Percentiles rank a stretch among this genome's conserved stretches.
Evolutionary conservation across 2,329 filamentous ascomycete genomes (phyloP).

Genomic region (Dichotomopilus funicola): DNA sequence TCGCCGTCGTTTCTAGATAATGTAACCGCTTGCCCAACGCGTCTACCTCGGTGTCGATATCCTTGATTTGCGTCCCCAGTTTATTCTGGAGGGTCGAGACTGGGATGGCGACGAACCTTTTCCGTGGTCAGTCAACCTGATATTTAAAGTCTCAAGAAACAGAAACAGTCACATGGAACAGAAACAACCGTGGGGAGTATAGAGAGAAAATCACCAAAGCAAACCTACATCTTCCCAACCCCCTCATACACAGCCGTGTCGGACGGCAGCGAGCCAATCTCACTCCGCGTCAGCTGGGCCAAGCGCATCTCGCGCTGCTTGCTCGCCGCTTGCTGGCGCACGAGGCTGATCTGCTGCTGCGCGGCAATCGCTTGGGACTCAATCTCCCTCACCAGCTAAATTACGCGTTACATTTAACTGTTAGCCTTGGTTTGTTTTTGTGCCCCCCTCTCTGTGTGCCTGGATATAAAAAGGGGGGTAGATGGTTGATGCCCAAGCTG

Average conservation of each 20-base stretch:
- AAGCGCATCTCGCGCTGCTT: constrained; percentile 88
- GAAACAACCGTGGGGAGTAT: no score
- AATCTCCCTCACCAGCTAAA: constrained; percentile 73
- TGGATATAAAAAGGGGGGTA: not conserved
- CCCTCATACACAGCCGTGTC: constrained; percentile 86
- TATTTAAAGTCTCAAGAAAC: no score
- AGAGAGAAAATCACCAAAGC: not conserved
- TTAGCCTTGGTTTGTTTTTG: not conserved
- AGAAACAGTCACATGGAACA: no score
- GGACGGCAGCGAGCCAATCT: constrained; percentile 68
- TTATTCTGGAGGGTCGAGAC: constrained; percentile 68
- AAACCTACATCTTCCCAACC: constrained; percentile 82
- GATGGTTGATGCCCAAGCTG: constrained; percentile 9
- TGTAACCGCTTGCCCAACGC: constrained; percentile 82
- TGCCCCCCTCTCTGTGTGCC: no score
- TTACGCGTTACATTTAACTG: constrained; percentile 38
- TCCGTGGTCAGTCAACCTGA: no score
- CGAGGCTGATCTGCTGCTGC: constrained; percentile 85
- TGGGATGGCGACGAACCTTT: constrained; percentile 80
- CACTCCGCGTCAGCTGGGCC: constrained; percentile 77
- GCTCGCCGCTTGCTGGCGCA: constrained; percentile 72
- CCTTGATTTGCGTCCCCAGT: constrained; percentile 66
- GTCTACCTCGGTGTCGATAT: constrained; percentile 69
- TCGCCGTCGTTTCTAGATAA: constrained; percentile 90
- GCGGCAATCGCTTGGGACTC: constrained; percentile 81